Percentiles rank a stretch among this genome's conserved stretches.
phyloP scores from a whole-genome alignment of 805 yeast genomes.

The Dipodascopsis uninucleata region DNA sequence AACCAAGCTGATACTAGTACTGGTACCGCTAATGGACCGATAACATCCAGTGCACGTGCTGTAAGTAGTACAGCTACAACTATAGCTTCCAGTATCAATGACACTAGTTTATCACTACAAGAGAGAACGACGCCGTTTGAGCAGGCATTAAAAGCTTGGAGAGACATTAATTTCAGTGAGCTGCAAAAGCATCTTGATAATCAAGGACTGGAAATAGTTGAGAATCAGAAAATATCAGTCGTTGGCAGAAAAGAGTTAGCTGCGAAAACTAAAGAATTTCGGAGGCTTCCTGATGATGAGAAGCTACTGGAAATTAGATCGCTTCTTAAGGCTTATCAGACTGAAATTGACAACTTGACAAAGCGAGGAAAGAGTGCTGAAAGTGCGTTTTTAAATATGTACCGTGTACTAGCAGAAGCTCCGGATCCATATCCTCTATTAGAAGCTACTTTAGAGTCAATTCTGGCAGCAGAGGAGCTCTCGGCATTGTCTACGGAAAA shows the following conservation, averaged over 20 bases:
- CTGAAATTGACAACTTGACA: slow-evolving; percentile 80
- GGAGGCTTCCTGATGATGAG: slow-evolving; percentile 61
- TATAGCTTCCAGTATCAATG: no score
- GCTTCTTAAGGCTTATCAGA: slow-evolving; percentile 75
- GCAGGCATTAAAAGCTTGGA: slow-evolving; percentile 29
- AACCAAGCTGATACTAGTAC: no score
- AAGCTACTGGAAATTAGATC: slow-evolving; percentile 63
- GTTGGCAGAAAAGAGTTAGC: slow-evolving; percentile 74
- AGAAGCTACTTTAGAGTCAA: slow-evolving; percentile 64
- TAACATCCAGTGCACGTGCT: no score
- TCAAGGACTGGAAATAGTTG: slow-evolving; percentile 68
- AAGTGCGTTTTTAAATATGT: slow-evolving; percentile 65
- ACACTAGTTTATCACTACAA: no score
- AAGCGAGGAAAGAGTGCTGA: slow-evolving; percentile 74
- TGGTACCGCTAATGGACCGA: no score
- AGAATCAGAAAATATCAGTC: slow-evolving; percentile 63
- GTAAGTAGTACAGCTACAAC: no score
- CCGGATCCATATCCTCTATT: slow-evolving; percentile 89
- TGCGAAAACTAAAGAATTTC: slow-evolving; percentile 77
- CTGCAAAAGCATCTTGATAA: slow-evolving; percentile 72
- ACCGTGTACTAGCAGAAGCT: slow-evolving; percentile 76
- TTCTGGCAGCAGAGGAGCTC: slow-evolving; percentile 52
- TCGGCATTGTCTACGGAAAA: slow-evolving; percentile 52
- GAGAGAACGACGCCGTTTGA: slow-evolving; percentile 28
- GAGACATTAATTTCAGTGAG: slow-evolving; percentile 59